phyloP scores from a whole-genome alignment of 345 rosid species.

The Aegle marmelos region DNA sequence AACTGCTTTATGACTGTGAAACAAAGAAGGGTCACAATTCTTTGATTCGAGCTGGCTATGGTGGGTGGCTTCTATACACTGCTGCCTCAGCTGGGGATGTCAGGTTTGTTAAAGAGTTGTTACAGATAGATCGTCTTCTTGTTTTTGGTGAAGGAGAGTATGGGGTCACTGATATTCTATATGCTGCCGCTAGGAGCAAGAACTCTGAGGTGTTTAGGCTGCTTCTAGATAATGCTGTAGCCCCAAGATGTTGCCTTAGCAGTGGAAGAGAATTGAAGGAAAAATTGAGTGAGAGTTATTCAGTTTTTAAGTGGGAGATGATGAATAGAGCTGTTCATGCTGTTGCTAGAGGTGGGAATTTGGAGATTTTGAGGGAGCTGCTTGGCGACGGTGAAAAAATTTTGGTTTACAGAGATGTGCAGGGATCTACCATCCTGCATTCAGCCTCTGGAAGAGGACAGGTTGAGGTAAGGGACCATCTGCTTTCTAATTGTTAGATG shows the following conservation, averaged over 20 bases:
- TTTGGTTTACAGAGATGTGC: conserved; percentile 48
- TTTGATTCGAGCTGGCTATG: conserved; percentile 85
- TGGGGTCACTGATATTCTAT: conserved; percentile 81
- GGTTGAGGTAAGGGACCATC: conserved; percentile 48
- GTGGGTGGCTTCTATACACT: conserved; percentile 95
- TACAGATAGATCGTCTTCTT: conserved; percentile 76
- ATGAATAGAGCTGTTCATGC: conserved; percentile 84
- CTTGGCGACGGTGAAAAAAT: conserved; percentile 39
- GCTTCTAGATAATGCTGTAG: conserved; percentile 44
- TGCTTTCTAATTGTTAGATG: background rate
- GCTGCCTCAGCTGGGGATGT: conserved; percentile 93
- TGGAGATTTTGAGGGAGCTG: conserved; percentile 55
- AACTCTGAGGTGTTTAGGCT: conserved; percentile 60
- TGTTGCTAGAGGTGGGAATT: conserved; percentile 87
- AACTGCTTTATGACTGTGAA: conserved; percentile 61
- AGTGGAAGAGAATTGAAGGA: conserved; percentile 32
- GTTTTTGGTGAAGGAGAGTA: conserved; percentile 98
- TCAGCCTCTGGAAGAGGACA: conserved; percentile 84
- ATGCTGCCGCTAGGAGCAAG: conserved; percentile 80
- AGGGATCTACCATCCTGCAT: conserved; percentile 74
- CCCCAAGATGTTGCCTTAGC: conserved; percentile 32
- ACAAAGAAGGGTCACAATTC: conserved; percentile 49
- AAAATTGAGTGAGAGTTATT: conserved; percentile 31
- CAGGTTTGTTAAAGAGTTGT: conserved; percentile 55
- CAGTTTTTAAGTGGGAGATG: conserved; percentile 61